Evolutionary conservation across 495 filamentous ascomycete species (phyloP), one percentile per base, ranked within the genome.

Genomic region (Glonium stellatum): DNA sequence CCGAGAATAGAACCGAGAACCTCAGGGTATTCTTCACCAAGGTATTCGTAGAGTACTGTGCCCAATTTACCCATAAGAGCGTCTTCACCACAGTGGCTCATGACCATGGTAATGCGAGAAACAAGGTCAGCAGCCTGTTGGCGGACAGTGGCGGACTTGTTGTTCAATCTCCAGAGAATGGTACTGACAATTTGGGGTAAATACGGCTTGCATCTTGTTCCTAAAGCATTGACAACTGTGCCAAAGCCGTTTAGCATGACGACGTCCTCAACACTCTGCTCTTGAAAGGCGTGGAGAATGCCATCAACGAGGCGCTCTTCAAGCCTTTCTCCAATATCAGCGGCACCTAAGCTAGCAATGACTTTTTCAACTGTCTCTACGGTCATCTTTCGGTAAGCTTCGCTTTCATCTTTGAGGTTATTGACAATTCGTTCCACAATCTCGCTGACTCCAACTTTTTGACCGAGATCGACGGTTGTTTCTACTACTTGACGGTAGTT

Each of bases 221-320:
- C 89, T 4, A 99, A 82, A 12, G 95, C 91, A 73, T 97, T 97
- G 27, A 99, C 90, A 31, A 96, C 92, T 4, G 95, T 97, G 49
- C 93, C 95, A 66, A 99, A 97, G n/a, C 95, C 95, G 72, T 99
- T 97, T 55, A 99, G 78, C 78, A 99, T 91, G 53, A 97, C 83
- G 46, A 95, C 82, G 68, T 99, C 95, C 69, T 97, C 93, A 41
- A 97, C 89, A 68, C 87, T 95, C 74, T 99, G 95, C 72, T 99
- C 95, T 70, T 97, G 95, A 84, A 99, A 99, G 12, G 92, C 88
- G 67, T 90, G 87, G 37, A 99, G 80, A n/a, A 97, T 90, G 75
- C 95, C 95, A 64, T 99, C 95, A 50, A 99, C 88, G 13, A 99
- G 79, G 41, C 89, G 80, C 71, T 97, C 92, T 71, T 99, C 95